Percentiles rank a stretch among this genome's conserved stretches.
phyloP scores from a whole-genome alignment of 176 grass and related monocot species.

The Areca catechu region DNA sequence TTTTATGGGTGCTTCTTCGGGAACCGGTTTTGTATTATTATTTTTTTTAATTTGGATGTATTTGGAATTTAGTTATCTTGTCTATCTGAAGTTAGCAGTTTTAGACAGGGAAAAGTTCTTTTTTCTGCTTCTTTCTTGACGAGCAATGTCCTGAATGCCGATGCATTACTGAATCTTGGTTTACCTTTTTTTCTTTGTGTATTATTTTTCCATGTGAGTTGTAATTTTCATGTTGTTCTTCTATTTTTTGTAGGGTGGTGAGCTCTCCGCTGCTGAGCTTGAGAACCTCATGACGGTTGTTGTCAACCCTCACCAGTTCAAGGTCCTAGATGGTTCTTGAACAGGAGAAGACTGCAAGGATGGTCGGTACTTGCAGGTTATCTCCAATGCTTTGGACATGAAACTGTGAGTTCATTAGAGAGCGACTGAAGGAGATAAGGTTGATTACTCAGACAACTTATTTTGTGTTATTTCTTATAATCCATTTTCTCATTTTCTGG shows the following conservation, averaged over 20 bases:
- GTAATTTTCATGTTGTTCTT: neutral
- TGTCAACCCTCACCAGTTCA: slow-evolving; percentile 13
- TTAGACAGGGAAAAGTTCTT: no score
- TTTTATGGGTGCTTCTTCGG: no score
- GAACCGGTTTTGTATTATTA: no score
- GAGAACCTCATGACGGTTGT: slow-evolving; percentile 15
- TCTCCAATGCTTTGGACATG: slow-evolving; percentile 15
- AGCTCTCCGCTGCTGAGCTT: neutral
- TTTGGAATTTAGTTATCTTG: no score
- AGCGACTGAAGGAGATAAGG: slow-evolving; percentile 17
- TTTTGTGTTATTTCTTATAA: no score
- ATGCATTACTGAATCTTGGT: no score
- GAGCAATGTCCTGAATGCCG: no score
- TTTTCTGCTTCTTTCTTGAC: no score
- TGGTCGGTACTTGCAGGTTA: slow-evolving; percentile 13
- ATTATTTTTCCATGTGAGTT: neutral
- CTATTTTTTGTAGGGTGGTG: neutral
- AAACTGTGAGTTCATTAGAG: slow-evolving; percentile 10
- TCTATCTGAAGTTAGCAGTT: no score
- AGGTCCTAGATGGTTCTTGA: slow-evolving; percentile 15
- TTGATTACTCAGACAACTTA: neutral
- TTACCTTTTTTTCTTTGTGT: no score
- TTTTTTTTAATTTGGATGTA: no score
- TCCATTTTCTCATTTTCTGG: no score
- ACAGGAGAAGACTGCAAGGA: slow-evolving; percentile 17